Percentiles rank a stretch among this genome's conserved stretches.
These are phyloP conservation scores for Blakeslea trispora DNA, from an alignment of 371 early-diverging fungal species.

Conservation along the genomic window DNA sequence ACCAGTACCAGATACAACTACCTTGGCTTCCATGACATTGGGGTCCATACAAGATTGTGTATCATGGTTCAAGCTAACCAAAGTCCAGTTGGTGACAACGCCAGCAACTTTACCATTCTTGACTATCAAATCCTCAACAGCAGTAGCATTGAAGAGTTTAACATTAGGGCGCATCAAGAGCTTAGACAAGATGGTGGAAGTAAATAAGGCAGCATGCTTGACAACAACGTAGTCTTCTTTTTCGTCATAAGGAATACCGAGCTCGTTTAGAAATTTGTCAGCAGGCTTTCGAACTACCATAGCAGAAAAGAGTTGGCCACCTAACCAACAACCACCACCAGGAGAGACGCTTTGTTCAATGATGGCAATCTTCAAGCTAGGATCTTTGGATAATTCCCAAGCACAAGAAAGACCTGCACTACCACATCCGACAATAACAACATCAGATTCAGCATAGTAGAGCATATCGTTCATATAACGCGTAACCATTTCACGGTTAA, in stretches of 20 bases:
- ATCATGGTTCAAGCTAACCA: slow-evolving; percentile 66
- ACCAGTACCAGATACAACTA: slow-evolving; percentile 72
- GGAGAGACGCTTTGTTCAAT: slow-evolving; percentile 71
- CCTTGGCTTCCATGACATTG: slow-evolving; percentile 69
- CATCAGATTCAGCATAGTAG: slow-evolving; percentile 68
- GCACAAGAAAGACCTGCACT: slow-evolving; percentile 67
- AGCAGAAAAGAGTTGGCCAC: slow-evolving; percentile 74
- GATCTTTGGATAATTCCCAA: slow-evolving; percentile 70
- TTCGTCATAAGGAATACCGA: slow-evolving; percentile 73
- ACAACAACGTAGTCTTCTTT: slow-evolving; percentile 76
- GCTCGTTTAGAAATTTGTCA: slow-evolving; percentile 63
- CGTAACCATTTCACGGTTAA: slow-evolving; percentile 72
- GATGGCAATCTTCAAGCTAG: slow-evolving; percentile 64
- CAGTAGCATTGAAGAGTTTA: slow-evolving; percentile 79
- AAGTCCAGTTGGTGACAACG: slow-evolving; percentile 79
- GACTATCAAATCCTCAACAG: slow-evolving; percentile 75
- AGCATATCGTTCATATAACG: slow-evolving; percentile 71
- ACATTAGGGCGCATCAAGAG: slow-evolving; percentile 68
- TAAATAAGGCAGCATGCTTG: slow-evolving; percentile 75
- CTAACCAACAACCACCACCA: slow-evolving; percentile 78
- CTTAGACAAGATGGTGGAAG: slow-evolving; percentile 74
- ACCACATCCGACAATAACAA: slow-evolving; percentile 78
- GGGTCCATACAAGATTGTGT: slow-evolving; percentile 85
- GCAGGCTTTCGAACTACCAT: slow-evolving; percentile 76
- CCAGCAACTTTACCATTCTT: slow-evolving; percentile 56